phyloP scores from a whole-genome alignment of 495 filamentous ascomycete genomes.

The Penicillium salamii region DNA sequence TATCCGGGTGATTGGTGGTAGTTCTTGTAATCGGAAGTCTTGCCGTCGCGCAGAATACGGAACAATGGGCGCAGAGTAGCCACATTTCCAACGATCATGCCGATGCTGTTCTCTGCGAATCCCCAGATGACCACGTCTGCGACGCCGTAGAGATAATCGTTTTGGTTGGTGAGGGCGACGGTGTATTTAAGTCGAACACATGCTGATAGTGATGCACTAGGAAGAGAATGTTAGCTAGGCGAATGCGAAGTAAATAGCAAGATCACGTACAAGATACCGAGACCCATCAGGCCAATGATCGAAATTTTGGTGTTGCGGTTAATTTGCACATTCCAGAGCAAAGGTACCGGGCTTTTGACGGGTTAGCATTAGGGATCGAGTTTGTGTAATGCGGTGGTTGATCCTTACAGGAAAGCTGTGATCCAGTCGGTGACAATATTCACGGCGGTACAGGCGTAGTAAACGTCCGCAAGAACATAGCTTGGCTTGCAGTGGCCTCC shows the following conservation, averaged over 20 bases:
- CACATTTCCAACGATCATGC: constrained; percentile 27
- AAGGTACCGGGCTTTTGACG: constrained; percentile 32
- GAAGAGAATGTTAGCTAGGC: neutral
- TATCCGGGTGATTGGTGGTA: neutral
- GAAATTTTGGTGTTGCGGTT: constrained; percentile 42
- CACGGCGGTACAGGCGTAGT: constrained; percentile 26
- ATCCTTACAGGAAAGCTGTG: constrained; percentile 45
- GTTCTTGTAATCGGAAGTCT: constrained; percentile 10
- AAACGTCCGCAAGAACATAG: constrained; percentile 22
- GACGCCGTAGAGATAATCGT: constrained; percentile 19
- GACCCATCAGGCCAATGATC: constrained; percentile 46
- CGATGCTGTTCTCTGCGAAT: constrained; percentile 27
- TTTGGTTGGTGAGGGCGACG: constrained; percentile 16
- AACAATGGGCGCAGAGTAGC: constrained; percentile 29
- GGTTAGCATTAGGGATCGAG: neutral
- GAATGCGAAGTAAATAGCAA: neutral
- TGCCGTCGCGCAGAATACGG: constrained; percentile 17
- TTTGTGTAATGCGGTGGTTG: neutral
- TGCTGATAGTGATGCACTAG: constrained; percentile 21
- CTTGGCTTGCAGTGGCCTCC: constrained; percentile 20
- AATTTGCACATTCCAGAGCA: constrained; percentile 51
- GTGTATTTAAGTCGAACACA: constrained; percentile 27
- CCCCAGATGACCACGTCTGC: constrained; percentile 28
- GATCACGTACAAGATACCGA: constrained; percentile 45
- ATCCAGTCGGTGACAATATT: constrained; percentile 30